Evolutionary conservation across 257 asterid genomes (phyloP).

Genomic region (Primulina huaijiensis): DNA sequence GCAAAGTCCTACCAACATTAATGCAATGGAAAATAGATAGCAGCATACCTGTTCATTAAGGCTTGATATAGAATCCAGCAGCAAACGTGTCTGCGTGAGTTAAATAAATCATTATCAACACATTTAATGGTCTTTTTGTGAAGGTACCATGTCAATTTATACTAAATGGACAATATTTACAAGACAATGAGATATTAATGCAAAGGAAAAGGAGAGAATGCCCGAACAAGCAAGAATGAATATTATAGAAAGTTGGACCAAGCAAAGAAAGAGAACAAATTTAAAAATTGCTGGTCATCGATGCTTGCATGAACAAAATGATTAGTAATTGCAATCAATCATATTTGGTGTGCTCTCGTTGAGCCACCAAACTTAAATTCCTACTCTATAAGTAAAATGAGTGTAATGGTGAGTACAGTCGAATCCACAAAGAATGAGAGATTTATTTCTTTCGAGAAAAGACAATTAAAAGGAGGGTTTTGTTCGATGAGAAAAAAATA

Average conservation of each 20-base stretch:
- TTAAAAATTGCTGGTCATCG: not conserved
- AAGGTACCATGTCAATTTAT: not conserved
- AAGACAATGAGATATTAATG: not conserved
- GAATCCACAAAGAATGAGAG: too few species aligned
- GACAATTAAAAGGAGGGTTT: too few species aligned
- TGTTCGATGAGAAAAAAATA: too few species aligned
- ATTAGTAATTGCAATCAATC: too few species aligned
- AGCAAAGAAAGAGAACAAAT: too few species aligned
- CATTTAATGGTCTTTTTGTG: not conserved
- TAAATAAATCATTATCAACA: not conserved
- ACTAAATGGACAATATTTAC: not conserved
- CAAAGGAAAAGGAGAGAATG: too few species aligned
- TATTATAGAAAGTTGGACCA: not conserved
- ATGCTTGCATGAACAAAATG: not conserved
- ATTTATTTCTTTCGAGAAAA: too few species aligned
- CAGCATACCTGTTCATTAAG: slow-evolving; percentile 46
- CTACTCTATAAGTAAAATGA: too few species aligned
- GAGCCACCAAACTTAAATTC: too few species aligned
- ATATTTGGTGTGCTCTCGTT: too few species aligned
- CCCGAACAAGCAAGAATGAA: not conserved
- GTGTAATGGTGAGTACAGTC: too few species aligned
- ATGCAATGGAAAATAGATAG: not conserved
- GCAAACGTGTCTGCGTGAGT: slow-evolving; percentile 31
- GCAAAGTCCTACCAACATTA: not conserved
- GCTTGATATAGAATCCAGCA: slow-evolving; percentile 37